These are phyloP conservation scores for Penicillium sumatraense DNA, from an alignment of 2,329 filamentous ascomycete genomes.

Conservation along the genomic window DNA sequence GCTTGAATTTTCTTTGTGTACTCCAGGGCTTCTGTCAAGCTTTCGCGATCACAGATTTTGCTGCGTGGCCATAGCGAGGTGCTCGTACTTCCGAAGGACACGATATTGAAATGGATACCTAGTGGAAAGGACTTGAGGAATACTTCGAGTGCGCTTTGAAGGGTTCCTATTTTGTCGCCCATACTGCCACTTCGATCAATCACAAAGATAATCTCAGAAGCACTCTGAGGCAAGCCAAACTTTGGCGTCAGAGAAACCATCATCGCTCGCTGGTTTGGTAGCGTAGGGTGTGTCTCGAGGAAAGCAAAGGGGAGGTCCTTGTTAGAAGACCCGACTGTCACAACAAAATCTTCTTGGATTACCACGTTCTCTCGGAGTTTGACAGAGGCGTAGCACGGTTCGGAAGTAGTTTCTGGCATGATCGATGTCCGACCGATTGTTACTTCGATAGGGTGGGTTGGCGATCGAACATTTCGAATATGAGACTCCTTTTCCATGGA, in stretches of 20 bases:
- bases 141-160: constrained; percentile 61
- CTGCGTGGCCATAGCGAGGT: constrained; percentile 57
- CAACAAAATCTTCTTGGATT: constrained; percentile 17
- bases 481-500: constrained; percentile 14
- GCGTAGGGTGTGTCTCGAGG: constrained; percentile 12
- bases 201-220: constrained; percentile 23
- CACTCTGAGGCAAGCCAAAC: constrained; percentile 4
- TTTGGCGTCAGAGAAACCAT: constrained; percentile 17
- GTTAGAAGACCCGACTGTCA: constrained; percentile 11
- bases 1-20: constrained; percentile 51
- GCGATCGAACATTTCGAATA: constrained; percentile 23
- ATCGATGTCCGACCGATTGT: constrained; percentile 15
- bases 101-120: constrained; percentile 71
- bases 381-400: constrained; percentile 11
- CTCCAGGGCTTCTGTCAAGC: constrained; percentile 48
- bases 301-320: constrained; percentile 12
- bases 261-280: constrained; percentile 12
- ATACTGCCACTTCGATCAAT: constrained; percentile 25
- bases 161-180: constrained; percentile 54
- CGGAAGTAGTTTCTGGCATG: constrained; percentile 13
- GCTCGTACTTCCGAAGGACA: constrained; percentile 62
- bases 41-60: constrained; percentile 51
- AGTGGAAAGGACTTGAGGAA: constrained; percentile 70
- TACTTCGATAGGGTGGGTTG: constrained; percentile 21
- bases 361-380: constrained; percentile 12